Base-by-base conservation (phyloP, 495 filamentous ascomycete species). In the Parachaetomium inaequale region DNA sequence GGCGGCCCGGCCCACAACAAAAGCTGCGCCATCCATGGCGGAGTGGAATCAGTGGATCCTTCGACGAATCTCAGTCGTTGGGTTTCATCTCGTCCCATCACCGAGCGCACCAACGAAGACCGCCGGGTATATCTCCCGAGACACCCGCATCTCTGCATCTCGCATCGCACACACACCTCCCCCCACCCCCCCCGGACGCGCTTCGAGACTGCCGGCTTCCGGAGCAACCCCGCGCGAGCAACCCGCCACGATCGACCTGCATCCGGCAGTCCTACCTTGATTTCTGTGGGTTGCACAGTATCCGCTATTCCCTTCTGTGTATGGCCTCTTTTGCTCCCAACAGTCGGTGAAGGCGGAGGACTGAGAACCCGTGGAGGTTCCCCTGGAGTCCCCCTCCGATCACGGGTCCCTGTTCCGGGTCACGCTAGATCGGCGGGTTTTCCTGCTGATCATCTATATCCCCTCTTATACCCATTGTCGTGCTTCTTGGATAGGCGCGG, bases 121-220 rank as follows among this genome's bases (percentile, higher is more conserved):
- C 36, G 14, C 54, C 58, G 49, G 58, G 58, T 54, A 61, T 54
- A 38, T 21, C 38, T 61, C 58, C 58, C 58, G 58, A 61, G 28
- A 61, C 58, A 46, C 47, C 7, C 25, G 50, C 50, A 19, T 28
- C 58, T 40, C 36, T 40, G 36, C 36, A 40, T 40, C 36, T 15
- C 36, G 36, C 36, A 40, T 40, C 36, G 14, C 36, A 40, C 8
- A 40, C 2, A 7, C 42, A 14, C 47, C 25, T 10, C 46, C 19
- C n/a, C 23, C 12, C 29, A 53, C 31, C 3, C 14, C 2, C 21
- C 45, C 8, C 45, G 11, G 1, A 49, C 10, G n/a, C 45, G 12
- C 8, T 14, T 1, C 45, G 15, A 49, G 23, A 28, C 45, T 26
- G 45, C 45, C 45, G 45, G 0, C 11, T 26, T 26, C 45, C 31